Conservation (phyloP, 768 basidiomycete species). For the Arthromyces matolae region DNA sequence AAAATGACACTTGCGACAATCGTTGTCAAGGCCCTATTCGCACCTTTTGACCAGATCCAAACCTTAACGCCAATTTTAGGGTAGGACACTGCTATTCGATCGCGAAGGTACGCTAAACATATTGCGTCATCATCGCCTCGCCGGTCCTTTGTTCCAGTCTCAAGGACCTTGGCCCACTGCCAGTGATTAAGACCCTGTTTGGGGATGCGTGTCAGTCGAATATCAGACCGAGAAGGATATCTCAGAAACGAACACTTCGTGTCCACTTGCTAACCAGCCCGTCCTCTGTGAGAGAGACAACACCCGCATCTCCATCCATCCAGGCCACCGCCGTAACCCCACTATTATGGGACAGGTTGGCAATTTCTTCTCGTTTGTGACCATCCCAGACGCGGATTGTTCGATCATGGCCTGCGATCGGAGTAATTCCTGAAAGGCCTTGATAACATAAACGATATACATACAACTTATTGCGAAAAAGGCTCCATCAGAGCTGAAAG, state of each 20-base stretch:
- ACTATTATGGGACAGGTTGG: conserved; percentile 51
- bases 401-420: conserved; percentile 46
- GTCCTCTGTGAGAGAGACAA: conserved; percentile 55
- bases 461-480: conserved; percentile 56
- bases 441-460: conserved; percentile 19
- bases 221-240: conserved; percentile 1
- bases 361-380: conserved; percentile 44
- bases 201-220: no score
- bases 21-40: no score
- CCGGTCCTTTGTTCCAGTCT: conserved; percentile 38
- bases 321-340: conserved; percentile 49
- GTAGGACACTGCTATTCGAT: conserved; percentile 60
- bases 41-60: conserved; percentile 62
- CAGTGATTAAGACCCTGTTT: conserved; percentile 47
- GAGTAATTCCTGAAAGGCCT: conserved; percentile 1
- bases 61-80: conserved; percentile 57
- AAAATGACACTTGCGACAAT: conserved; percentile 1
- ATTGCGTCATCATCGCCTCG: conserved; percentile 34
- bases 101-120: conserved; percentile 53
- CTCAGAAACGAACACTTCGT: conserved; percentile 38
- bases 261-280: conserved; percentile 61
- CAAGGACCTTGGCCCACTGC: conserved; percentile 53
- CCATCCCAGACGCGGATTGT: conserved; percentile 66
- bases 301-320: conserved; percentile 55
- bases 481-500: conserved; percentile 51